These are phyloP conservation scores for Liquidambar formosana DNA, from an alignment of 164 flowering plant genomes.

Conservation along the genomic window DNA sequence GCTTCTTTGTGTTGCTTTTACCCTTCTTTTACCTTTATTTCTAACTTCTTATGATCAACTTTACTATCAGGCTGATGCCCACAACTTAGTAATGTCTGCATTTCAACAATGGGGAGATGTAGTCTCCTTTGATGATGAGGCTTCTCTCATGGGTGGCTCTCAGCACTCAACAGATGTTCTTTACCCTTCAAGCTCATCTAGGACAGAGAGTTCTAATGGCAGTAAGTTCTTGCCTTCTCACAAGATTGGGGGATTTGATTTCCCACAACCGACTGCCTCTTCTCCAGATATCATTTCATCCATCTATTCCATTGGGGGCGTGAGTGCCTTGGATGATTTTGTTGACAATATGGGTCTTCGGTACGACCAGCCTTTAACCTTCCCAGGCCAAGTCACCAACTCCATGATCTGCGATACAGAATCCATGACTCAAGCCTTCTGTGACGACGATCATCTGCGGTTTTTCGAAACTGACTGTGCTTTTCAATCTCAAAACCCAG, in stretches of 20 bases:
- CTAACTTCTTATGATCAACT: constrained; percentile 11
- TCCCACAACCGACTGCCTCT: constrained; percentile 30
- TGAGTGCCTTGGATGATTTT: constrained; percentile 45
- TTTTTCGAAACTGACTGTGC: constrained; percentile 37
- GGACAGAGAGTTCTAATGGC: constrained; percentile 23
- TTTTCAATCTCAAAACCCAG: constrained; percentile 25
- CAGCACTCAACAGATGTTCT: constrained; percentile 28
- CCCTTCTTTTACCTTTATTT: background rate
- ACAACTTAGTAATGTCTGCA: constrained; percentile 51
- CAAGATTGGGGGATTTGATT: constrained; percentile 34
- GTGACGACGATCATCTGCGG: constrained; percentile 45
- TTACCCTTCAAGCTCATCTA: constrained; percentile 34
- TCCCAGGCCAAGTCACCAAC: constrained; percentile 29
- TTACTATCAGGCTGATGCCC: constrained; percentile 52
- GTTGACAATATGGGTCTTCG: constrained; percentile 45
- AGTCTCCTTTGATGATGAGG: constrained; percentile 38
- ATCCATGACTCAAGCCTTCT: constrained; percentile 37
- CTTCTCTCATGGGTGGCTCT: constrained; percentile 29
- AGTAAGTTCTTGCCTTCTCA: constrained; percentile 30
- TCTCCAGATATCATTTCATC: constrained; percentile 58
- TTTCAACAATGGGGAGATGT: constrained; percentile 62
- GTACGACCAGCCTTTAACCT: constrained; percentile 35
- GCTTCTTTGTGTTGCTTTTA: background rate
- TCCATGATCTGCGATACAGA: constrained; percentile 39
- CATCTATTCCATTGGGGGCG: constrained; percentile 41